Percentiles rank a stretch among this genome's conserved stretches.
Conservation (phyloP, 2,329 filamentous ascomycete species). For the Capronia coronata region DNA sequence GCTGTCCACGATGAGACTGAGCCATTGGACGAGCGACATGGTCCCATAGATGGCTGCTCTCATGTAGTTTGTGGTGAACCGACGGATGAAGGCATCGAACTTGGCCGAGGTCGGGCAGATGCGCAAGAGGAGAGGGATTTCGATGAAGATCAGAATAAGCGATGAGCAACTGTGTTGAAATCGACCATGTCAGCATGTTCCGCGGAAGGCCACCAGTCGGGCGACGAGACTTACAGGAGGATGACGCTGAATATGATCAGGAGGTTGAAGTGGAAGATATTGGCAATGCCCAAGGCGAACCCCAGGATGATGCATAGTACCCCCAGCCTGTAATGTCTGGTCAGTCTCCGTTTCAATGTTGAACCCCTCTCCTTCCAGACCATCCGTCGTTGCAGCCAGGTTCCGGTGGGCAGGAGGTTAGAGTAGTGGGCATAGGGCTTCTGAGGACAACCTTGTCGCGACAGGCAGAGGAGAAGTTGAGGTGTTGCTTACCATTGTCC, state of each 20-base stretch:
- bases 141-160: slow-evolving; percentile 73
- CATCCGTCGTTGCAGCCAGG: neutral
- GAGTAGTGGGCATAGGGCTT: neutral
- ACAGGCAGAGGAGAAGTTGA: neutral
- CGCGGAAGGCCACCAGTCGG: neutral
- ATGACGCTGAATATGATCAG: slow-evolving; percentile 56
- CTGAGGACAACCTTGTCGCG: neutral
- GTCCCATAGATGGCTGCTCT: slow-evolving; percentile 72
- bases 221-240: slow-evolving; percentile 45
- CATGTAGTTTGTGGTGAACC: slow-evolving; percentile 94
- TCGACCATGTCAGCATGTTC: neutral
- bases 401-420: neutral
- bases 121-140: slow-evolving; percentile 88
- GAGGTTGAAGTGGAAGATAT: slow-evolving; percentile 58
- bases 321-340: slow-evolving; percentile 34
- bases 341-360: slow-evolving; percentile 7
- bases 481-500: slow-evolving; percentile 56
- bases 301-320: slow-evolving; percentile 59
- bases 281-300: slow-evolving; percentile 61
- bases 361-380: neutral
- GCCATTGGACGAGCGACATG: slow-evolving; percentile 79
- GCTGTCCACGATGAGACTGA: slow-evolving; percentile 60
- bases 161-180: slow-evolving; percentile 53
- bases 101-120: slow-evolving; percentile 90
- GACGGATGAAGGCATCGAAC: slow-evolving; percentile 85